Evolutionary conservation across 768 basidiomycete species (phyloP), one percentile per base, ranked within the genome.

Genomic region (Leccinellum albellum): DNA sequence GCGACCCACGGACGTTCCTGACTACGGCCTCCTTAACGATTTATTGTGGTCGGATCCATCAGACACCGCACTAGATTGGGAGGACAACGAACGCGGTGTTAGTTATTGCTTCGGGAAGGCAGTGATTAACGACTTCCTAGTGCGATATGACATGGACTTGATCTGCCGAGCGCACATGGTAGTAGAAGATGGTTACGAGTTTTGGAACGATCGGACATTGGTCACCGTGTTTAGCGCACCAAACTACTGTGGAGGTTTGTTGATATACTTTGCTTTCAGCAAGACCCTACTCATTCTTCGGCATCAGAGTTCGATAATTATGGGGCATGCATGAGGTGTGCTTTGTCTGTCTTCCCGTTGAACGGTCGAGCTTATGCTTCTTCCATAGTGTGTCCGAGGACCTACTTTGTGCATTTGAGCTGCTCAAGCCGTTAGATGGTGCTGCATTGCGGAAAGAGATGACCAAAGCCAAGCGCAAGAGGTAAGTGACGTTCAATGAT

Each of bases 131-230:
- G 91, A 95, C 61, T 98, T 98, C 79, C 77, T 98, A 55, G 86
- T 88, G 62, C 86, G 89, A 61, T 94, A 95, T 70, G 96, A 99
- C 74, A 98, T 99, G 90, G 96, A 99, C 75, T 81, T 99, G 61
- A 98, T 99, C 75, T 98, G 97, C 78, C 88, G 97, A 50, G 97
- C 97, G 50, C 97, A 99, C 75, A 98, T 98, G 97, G 97, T 99
- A 46, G 97, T 99, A 60, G 97, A 99, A 72, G 93, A 95, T 68
- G 96, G 96, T 8, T 98, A 98, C 69, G 97, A 99, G 77, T 99
- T 99, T 70, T 99, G 97, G 92, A 98, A 98, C 66, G 97, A 99
- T 67, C 84, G 97, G 63, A 98, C 97, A 49, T 76, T 99, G 64
- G 97, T 99, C 53, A 99, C 97, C 1, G 94, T 99, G 54, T 99